Base-by-base conservation (phyloP, 371 early-diverging fungal species). In the Mucor lusitanicus region DNA sequence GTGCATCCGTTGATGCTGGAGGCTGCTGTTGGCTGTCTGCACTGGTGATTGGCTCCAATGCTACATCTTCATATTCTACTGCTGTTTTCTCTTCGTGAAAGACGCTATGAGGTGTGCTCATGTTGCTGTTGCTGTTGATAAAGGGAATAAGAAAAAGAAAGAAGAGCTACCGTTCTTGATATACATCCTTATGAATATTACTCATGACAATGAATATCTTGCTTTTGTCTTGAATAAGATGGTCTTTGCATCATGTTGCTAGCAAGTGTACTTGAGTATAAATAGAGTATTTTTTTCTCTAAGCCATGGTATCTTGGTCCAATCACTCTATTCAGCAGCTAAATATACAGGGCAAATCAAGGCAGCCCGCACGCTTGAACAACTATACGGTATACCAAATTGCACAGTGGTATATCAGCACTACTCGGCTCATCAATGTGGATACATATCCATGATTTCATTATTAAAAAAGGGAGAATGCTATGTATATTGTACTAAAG, bases 41-140 rank as follows among this genome's bases (percentile, higher is more conserved):
- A 53, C 1, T 12, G 53, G 0, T 23, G 53, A 53, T 27, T 53
- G 53, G 25, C 53, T 6, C 53, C 15, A 53, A 21, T 53, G 53
- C 53, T 27, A 53, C 27, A 53, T 53, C 53, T 53, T 53, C 53
- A 33, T 57, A 57, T 32, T 32, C 57, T 33, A 57, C 57, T 30
- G 57, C 35, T 32, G 35, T 57, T 33, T 53, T 53, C 27, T 53
- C 35, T 17, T 57, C 57, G 12, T 53, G 53, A 53, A 53, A 53
- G 53, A 53, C 27, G 27, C 25, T 53, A 27, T 15, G 53, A 3
- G 5, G 13, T 2, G 25, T 23, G 13, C 13, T 53, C 53, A 53
- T 53, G 53, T 11, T 40, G 17, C 17, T 17, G 40, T 40, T 40
- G 17, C 17, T 40, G 17, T 13, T 5, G 40, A 17, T 40, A 5